Conservation (phyloP, 2,329 filamentous ascomycete genomes). For the Bipolaris sorokiniana region DNA sequence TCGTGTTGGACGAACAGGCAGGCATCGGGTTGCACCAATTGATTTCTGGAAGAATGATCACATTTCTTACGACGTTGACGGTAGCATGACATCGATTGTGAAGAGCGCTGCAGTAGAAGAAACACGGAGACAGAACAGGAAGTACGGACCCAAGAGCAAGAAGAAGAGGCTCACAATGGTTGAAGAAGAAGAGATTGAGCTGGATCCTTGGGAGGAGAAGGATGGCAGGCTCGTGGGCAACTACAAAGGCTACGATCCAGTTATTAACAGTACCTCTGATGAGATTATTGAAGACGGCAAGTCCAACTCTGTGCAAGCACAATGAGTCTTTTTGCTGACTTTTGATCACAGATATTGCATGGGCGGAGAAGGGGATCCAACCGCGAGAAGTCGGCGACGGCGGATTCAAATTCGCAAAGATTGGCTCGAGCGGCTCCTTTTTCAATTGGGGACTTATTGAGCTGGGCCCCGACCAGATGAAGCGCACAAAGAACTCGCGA, state of each 20-base stretch:
- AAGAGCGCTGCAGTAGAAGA: conserved; percentile 68
- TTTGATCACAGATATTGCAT: conserved; percentile 61
- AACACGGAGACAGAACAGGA: conserved; percentile 44
- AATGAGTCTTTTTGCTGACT: conserved; percentile 21
- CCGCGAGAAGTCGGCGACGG: conserved; percentile 66
- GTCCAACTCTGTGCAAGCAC: conserved; percentile 11
- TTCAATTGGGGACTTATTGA: conserved; percentile 92
- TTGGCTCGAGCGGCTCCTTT: conserved; percentile 65
- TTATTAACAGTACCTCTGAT: conserved; percentile 62
- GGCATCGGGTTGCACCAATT: conserved; percentile 77
- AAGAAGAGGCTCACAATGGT: conserved; percentile 42
- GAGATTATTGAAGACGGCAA: conserved; percentile 55
- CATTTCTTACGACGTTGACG: conserved; percentile 70
- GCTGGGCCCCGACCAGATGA: conserved; percentile 79
- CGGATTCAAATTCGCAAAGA: conserved; percentile 87
- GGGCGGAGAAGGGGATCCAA: conserved; percentile 62
- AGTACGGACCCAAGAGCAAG: conserved; percentile 30
- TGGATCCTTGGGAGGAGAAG: conserved; percentile 73
- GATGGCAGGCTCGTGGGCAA: conserved; percentile 68
- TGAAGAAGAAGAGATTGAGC: conserved; percentile 62
- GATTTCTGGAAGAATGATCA: conserved; percentile 88
- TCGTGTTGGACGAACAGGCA: conserved; percentile 67
- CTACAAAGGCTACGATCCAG: conserved; percentile 68
- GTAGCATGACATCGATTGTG: conserved; percentile 77
- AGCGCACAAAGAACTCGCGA: conserved; percentile 87